Base-by-base conservation (phyloP, 108 stramenopile genomes). In the Stephanodiscus minutulus region DNA sequence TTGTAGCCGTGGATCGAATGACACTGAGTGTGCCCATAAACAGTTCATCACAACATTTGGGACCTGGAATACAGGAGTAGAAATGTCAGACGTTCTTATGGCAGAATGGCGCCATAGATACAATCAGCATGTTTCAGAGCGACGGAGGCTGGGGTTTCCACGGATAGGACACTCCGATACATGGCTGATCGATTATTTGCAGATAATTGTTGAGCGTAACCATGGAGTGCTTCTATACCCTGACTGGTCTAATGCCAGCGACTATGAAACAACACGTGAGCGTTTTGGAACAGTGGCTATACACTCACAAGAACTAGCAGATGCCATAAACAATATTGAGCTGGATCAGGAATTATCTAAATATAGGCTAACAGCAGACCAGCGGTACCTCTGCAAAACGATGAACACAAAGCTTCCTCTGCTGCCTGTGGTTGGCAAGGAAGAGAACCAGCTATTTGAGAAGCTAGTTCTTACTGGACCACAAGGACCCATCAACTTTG, bases 211-310 rank as follows among this genome's bases (percentile, higher is more conserved):
- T 7, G 17, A 41, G 31, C 6, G 70, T 0, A 74, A 74, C 47
- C 67, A 63, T 39, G 62, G 55, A 12, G 33, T 10, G 21, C 15
- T 39, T 25, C 17, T 80, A 22, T 80, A 74, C 58, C 73, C 73
- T 22, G 35, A 62, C 13, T 74, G 73, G 73, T 50, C n/a, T 20
- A 80, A 74, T 69, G 67, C 79, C 3, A 80, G 79, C 39, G 68
- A 74, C 15, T 79, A 60, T 36, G 64, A 49, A 39, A 21, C 20
- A 21, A 74, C 78, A 2, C 25, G 55, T 28, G 78, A 79, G 31
- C 63, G 61, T 44, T 73, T 73, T 48, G 72, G 65, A 31, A 73
- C 72, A 15, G 31, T 57, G 1, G 63, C 64, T n/a, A 24, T 73
- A 5, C 63, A 73, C 12, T n/a, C 39, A 11, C 7, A 46, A 18